Conservation (phyloP, 2,329 filamentous ascomycete species). For the Colletotrichum godetiae region DNA sequence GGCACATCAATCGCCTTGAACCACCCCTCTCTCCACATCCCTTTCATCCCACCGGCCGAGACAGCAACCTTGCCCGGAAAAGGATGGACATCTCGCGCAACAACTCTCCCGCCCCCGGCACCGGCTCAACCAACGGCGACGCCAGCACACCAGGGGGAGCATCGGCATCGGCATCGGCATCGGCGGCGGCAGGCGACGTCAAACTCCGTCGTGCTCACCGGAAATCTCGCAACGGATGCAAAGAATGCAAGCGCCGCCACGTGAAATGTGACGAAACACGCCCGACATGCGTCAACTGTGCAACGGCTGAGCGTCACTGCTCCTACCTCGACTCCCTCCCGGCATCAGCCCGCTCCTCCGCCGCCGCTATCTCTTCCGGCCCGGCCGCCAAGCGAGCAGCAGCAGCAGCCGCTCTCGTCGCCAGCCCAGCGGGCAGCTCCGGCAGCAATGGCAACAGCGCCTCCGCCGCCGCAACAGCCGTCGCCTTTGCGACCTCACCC, state of each 20-base stretch:
- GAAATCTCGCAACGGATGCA: slow-evolving; percentile 54
- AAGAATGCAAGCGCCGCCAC: slow-evolving; percentile 53
- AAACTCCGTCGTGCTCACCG: slow-evolving; percentile 51
- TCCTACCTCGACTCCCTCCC: slow-evolving; percentile 41
- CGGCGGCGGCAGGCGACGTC: slow-evolving; percentile 26
- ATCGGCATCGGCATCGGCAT: too few species aligned
- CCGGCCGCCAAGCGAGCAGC: slow-evolving; percentile 9
- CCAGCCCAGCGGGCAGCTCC: slow-evolving; percentile 8
- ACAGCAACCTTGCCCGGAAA: not conserved
- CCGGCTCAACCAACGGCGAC: slow-evolving; percentile 30
- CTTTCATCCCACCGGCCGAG: not conserved
- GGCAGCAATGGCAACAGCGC: not conserved
- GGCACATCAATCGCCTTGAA: not conserved
- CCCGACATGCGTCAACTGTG: slow-evolving; percentile 54
- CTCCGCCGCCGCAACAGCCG: not conserved
- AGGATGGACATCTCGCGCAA: slow-evolving; percentile 11
- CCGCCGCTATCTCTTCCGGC: not conserved
- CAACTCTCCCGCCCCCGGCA: slow-evolving; percentile 28
- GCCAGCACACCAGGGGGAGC: slow-evolving; percentile 23
- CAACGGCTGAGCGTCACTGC: slow-evolving; percentile 49
- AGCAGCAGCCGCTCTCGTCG: not conserved
- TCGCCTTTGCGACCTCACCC: not conserved
- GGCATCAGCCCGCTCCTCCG: slow-evolving; percentile 2
- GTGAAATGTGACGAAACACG: slow-evolving; percentile 56
- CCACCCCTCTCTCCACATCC: not conserved